Percentiles rank a stretch among this genome's conserved stretches.
These are phyloP conservation scores for Trametes polyzona DNA, from an alignment of 1,284 basidiomycete genomes.

Conservation along the genomic window DNA sequence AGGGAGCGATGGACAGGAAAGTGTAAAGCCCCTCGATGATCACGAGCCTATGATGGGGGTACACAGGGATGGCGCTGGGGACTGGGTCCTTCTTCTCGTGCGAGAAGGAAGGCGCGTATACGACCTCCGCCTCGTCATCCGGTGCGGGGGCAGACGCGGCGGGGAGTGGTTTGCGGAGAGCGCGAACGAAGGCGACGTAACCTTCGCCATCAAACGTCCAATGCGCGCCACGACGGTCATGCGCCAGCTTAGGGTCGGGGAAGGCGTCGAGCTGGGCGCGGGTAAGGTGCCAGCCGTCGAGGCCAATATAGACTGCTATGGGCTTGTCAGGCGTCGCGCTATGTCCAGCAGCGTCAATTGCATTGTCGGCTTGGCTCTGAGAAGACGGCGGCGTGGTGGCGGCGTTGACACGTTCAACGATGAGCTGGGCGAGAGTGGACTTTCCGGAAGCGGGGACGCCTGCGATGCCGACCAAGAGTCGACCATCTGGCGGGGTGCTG, in stretches of 20 bases:
- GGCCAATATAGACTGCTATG: slow-evolving; percentile 58
- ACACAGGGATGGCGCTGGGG: slow-evolving; percentile 58
- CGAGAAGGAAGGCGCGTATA: slow-evolving; percentile 76
- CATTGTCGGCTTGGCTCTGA: slow-evolving; percentile 1
- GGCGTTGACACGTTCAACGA: slow-evolving; percentile 56
- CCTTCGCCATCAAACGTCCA: slow-evolving; percentile 71
- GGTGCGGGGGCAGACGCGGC: neutral
- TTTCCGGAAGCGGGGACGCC: slow-evolving; percentile 89
- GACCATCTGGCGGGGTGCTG: slow-evolving; percentile 50
- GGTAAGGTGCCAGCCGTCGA: slow-evolving; percentile 88
- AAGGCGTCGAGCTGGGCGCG: slow-evolving; percentile 69
- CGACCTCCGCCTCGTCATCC: neutral
- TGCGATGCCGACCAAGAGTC: slow-evolving; percentile 76
- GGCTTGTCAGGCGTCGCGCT: slow-evolving; percentile 1
- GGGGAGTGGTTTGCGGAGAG: slow-evolving; percentile 49
- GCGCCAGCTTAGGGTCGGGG: slow-evolving; percentile 72
- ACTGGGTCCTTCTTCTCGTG: slow-evolving; percentile 68
- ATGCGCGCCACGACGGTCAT: slow-evolving; percentile 71
- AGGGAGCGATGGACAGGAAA: slow-evolving; percentile 73
- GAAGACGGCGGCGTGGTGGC: slow-evolving; percentile 35
- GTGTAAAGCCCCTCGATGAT: slow-evolving; percentile 89
- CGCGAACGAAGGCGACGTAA: slow-evolving; percentile 68
- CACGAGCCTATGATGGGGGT: slow-evolving; percentile 71
- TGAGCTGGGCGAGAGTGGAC: slow-evolving; percentile 64
- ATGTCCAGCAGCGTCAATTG: neutral